These are phyloP conservation scores for Aegilops tauschii DNA, from an alignment of 176 grass and related monocot genomes.

Conservation along the genomic window DNA sequence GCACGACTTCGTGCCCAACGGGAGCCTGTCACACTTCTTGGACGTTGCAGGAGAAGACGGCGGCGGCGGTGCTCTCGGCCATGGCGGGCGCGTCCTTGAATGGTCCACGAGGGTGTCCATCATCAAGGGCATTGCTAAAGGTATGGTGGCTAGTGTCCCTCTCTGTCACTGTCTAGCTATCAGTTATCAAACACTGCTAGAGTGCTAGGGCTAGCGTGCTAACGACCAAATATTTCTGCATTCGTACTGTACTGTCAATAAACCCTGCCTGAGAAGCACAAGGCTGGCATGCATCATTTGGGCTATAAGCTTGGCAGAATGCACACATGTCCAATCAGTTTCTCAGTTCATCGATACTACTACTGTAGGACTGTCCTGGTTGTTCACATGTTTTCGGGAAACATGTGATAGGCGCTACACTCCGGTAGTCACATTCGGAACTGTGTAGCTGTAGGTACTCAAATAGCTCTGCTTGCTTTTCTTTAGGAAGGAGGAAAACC, in stretches of 20 bases:
- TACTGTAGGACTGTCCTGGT: background rate
- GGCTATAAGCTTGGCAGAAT: background rate
- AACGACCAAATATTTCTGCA: slow-evolving; percentile 25
- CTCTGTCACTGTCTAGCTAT: slow-evolving; percentile 24
- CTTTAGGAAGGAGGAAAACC: too few species aligned
- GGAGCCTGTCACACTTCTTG: slow-evolving; percentile 64
- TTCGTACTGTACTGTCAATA: slow-evolving; percentile 26
- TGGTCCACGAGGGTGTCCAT: slow-evolving; percentile 85
- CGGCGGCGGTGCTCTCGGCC: background rate
- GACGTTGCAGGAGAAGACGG: slow-evolving; percentile 35
- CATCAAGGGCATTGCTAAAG: slow-evolving; percentile 90
- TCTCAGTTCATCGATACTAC: background rate
- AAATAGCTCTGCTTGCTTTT: background rate
- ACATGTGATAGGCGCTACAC: slow-evolving; percentile 7
- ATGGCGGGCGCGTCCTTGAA: slow-evolving; percentile 41
- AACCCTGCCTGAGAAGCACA: slow-evolving; percentile 14
- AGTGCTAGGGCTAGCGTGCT: background rate
- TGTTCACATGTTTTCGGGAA: slow-evolving; percentile 21
- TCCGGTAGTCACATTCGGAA: background rate
- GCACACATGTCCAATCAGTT: background rate
- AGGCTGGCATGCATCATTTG: slow-evolving; percentile 22
- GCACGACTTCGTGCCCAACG: slow-evolving; percentile 85
- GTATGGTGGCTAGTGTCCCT: slow-evolving; percentile 40
- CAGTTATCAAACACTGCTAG: background rate
- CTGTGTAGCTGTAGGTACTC: slow-evolving; percentile 16